Evolutionary conservation across 2,329 filamentous ascomycete genomes (phyloP).

Genomic region (Colletotrichum chrysophilum): DNA sequence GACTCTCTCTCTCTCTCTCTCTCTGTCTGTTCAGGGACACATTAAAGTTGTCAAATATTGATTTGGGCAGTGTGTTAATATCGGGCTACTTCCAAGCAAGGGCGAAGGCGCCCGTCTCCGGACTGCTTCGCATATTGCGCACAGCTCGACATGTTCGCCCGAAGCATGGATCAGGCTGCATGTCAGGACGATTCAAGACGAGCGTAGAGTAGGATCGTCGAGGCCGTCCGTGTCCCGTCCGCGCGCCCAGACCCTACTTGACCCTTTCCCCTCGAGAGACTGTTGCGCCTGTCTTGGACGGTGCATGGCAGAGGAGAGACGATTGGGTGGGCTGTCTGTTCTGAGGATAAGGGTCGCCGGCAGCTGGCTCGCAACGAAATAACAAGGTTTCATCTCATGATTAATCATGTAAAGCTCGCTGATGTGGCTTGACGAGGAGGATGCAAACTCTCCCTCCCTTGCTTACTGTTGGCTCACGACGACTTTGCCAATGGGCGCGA

Average conservation of each 20-base stretch:
- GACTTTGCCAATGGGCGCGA: neutral
- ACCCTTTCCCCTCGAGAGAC: neutral
- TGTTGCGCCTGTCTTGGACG: conserved; percentile 7
- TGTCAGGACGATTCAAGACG: conserved; percentile 9
- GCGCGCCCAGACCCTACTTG: conserved; percentile 8
- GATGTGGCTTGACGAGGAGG: neutral
- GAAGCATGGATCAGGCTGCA: conserved; percentile 15
- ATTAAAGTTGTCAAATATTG: neutral
- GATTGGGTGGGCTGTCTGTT: neutral
- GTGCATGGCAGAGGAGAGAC: neutral
- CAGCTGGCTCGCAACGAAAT: conserved; percentile 14
- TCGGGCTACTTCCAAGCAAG: neutral
- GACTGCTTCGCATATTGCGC: neutral
- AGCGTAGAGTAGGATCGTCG: conserved; percentile 6
- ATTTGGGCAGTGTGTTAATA: neutral
- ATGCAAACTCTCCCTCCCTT: conserved; percentile 5
- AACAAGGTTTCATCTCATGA: conserved; percentile 16
- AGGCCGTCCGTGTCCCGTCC: conserved; percentile 4
- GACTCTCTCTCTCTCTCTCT: neutral
- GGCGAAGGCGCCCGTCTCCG: neutral
- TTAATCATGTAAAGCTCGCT: neutral
- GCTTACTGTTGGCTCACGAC: neutral
- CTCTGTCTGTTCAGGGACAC: neutral
- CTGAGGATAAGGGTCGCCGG: neutral
- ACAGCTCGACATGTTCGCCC: neutral